phyloP scores from a whole-genome alignment of 345 rosid species.

The Salix viminalis region DNA sequence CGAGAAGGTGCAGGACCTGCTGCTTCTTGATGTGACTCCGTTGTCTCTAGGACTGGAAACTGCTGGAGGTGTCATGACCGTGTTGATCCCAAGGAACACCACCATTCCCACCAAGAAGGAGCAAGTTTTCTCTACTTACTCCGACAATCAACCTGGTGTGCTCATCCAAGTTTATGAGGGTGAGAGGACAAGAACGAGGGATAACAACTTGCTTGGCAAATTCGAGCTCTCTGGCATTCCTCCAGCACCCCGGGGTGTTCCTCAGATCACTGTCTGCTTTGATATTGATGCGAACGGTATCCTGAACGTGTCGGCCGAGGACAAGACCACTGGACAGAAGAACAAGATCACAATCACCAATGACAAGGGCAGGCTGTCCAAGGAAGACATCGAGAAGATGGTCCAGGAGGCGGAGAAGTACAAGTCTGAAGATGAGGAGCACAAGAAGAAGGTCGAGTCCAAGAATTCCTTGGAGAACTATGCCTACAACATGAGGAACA shows the following conservation, averaged over 20 bases:
- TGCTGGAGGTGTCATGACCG: slow-evolving; percentile 42
- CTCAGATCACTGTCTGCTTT: slow-evolving; percentile 38
- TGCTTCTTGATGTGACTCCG: slow-evolving; percentile 36
- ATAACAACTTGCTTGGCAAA: slow-evolving; percentile 37
- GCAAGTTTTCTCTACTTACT: slow-evolving; percentile 36
- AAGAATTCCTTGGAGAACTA: slow-evolving; percentile 26
- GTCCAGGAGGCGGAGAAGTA: slow-evolving; percentile 27
- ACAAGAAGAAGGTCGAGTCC: slow-evolving; percentile 30
- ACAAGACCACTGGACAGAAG: slow-evolving; percentile 31
- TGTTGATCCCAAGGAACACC: slow-evolving; percentile 37
- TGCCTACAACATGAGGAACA: slow-evolving; percentile 28
- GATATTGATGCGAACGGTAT: slow-evolving; percentile 37
- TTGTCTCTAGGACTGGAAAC: slow-evolving; percentile 36
- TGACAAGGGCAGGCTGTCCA: slow-evolving; percentile 26
- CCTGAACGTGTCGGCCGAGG: slow-evolving; percentile 34
- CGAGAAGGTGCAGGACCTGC: slow-evolving; percentile 34
- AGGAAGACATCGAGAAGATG: slow-evolving; percentile 32
- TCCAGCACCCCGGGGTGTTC: slow-evolving; percentile 43
- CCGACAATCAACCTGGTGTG: slow-evolving; percentile 40
- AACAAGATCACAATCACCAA: slow-evolving; percentile 33
- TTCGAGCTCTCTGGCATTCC: slow-evolving; percentile 43
- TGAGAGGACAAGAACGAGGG: slow-evolving; percentile 35
- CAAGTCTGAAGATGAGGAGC: slow-evolving; percentile 27
- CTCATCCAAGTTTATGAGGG: slow-evolving; percentile 40
- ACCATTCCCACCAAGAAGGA: slow-evolving; percentile 42